Base-by-base conservation (phyloP, 352 stramenopile species). In the Pythium graminicola region DNA sequence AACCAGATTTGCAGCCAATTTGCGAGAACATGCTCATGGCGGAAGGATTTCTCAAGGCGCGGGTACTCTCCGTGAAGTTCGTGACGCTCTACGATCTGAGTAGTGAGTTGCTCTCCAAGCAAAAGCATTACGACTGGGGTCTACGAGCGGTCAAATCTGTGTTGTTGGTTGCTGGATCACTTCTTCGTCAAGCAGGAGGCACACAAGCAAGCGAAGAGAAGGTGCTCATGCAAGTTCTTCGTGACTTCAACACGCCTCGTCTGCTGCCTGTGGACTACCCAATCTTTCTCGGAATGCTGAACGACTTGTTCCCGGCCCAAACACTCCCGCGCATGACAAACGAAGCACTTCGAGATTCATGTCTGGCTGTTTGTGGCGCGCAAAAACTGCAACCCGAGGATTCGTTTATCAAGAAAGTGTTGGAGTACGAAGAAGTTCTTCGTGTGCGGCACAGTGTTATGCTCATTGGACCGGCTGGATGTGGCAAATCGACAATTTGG, bases 401-500 rank as follows among this genome's bases (percentile, higher is more conserved):
- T 94, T n/a, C n/a, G 0, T 98, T 98, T 60, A 65, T 98, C 1
- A 95, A 96, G 57, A 98, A 98, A 58, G 87, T 96, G 17, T 86
- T 93, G 54, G 94, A 98, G 65, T 96, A 87, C 29, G 86, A 98
- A 59, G 93, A 98, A 29, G 81, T 98, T 17, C 78, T 98, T 32
- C 83, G 95, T 36, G 93, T 98, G 3, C 85, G 93, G 0, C 93
- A 98, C 64, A 98, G 86, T 32, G 95, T 98, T 28, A 98, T 98
- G 91, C 76, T 98, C 23, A 92, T 98, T 26, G 95, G 95, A 1
- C 89, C 94, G 14, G 88, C 90, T 16, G 95, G 91, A 17, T 97
- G 91, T 50, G 94, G 87, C 7, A 98, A 98, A 62, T 97, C 88
- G 50, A 96, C 90, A 6, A 97, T 98, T 40, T 98, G 94, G 94